phyloP scores from a whole-genome alignment of 1,284 basidiomycete genomes.

The Heterobasidion parviporum region DNA sequence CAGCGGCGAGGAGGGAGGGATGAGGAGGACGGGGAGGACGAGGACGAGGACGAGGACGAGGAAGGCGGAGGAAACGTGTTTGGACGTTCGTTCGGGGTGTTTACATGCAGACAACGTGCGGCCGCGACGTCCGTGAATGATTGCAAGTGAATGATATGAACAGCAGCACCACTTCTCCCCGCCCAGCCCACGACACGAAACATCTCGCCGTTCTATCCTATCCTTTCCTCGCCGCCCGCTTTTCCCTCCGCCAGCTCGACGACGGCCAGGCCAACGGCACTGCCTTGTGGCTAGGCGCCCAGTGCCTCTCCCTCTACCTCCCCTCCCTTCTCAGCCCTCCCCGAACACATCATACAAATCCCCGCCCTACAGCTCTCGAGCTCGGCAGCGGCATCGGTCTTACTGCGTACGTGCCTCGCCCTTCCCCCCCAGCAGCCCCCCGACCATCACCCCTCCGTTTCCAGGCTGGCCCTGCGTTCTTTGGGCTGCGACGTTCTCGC shows the following conservation, averaged over 20 bases:
- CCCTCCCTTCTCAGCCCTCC: constrained; percentile 21
- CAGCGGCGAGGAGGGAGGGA: constrained; percentile 6
- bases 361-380: constrained; percentile 53
- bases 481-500: constrained; percentile 73
- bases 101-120: background rate
- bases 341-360: background rate
- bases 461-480: constrained; percentile 59
- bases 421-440: background rate
- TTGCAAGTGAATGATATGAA: constrained; percentile 2
- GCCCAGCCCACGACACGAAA: constrained; percentile 64
- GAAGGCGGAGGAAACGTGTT: constrained; percentile 7
- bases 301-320: constrained; percentile 66
- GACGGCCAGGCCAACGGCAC: constrained; percentile 70
- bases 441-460: constrained; percentile 6
- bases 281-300: constrained; percentile 82
- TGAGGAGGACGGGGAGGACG: constrained; percentile 3
- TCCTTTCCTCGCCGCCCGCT: constrained; percentile 32
- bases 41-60: constrained; percentile 7
- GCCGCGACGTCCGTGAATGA: no score
- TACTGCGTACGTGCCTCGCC: constrained; percentile 48
- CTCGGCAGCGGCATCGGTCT: constrained; percentile 80
- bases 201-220: constrained; percentile 46
- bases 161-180: constrained; percentile 6
- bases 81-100: background rate
- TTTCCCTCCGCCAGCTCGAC: constrained; percentile 47